phyloP scores from a whole-genome alignment of 2,329 filamentous ascomycete species.

The Pseudogymnoascus sp. region DNA sequence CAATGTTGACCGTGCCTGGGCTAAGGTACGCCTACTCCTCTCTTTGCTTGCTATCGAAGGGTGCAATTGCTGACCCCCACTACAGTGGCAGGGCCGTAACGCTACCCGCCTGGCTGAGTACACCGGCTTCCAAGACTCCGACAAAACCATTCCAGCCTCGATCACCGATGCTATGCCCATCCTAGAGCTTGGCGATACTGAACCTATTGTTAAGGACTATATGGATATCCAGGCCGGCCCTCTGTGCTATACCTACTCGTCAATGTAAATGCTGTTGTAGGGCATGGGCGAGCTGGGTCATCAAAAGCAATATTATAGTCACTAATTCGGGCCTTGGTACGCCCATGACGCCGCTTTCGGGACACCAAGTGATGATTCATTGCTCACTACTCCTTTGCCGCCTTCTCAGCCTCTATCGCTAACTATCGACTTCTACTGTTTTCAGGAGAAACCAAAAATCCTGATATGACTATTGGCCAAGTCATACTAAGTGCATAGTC shows the following conservation, averaged over 20 bases:
- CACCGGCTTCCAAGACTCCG: background rate
- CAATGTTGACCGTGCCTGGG: background rate
- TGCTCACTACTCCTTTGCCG: background rate
- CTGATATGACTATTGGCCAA: background rate
- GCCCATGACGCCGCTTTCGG: background rate
- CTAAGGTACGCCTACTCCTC: background rate
- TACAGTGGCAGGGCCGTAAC: background rate
- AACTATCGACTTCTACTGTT: background rate
- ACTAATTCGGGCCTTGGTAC: constrained; percentile 52
- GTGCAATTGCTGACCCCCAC: background rate
- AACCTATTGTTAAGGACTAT: constrained; percentile 7
- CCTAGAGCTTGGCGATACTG: background rate
- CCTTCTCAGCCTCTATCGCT: background rate
- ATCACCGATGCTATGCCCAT: background rate
- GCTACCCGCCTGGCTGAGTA: background rate
- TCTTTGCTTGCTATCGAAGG: background rate
- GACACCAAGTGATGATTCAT: background rate
- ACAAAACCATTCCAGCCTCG: background rate
- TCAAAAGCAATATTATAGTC: background rate
- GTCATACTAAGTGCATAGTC: background rate
- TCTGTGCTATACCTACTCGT: constrained; percentile 14
- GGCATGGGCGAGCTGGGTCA: constrained; percentile 18
- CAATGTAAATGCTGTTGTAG: constrained; percentile 5
- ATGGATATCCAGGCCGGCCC: constrained; percentile 9
- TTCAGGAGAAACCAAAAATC: background rate